phyloP scores from a whole-genome alignment of 306 rosid genomes.

The Gillenia trifoliata region DNA sequence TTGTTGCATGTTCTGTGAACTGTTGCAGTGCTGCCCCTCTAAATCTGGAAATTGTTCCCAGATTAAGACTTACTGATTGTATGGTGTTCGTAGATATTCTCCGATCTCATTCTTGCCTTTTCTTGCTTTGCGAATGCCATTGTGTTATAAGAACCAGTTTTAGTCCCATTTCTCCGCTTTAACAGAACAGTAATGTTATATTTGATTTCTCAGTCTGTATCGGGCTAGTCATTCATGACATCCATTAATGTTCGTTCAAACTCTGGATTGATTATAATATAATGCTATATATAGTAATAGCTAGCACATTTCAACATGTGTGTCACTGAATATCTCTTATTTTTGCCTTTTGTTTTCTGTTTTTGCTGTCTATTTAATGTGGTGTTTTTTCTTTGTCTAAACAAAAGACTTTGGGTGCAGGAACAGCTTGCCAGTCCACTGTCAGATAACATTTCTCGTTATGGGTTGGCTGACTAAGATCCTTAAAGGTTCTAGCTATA shows the following conservation, averaged over 20 bases:
- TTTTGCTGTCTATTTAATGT: conserved; percentile 14
- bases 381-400: background rate
- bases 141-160: background rate
- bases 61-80: background rate
- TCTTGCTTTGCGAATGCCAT: background rate
- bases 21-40: conserved; percentile 3
- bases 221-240: background rate
- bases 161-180: background rate
- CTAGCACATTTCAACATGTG: background rate
- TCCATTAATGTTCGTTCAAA: background rate
- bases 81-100: background rate
- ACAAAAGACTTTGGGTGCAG: conserved; percentile 27
- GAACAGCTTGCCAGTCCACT: conserved; percentile 26
- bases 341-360: background rate
- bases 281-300: background rate
- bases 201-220: background rate
- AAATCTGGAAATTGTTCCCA: background rate
- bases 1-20: background rate
- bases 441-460: conserved; percentile 21
- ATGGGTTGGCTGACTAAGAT: conserved; percentile 87
- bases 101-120: conserved; percentile 3
- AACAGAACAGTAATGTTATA: background rate
- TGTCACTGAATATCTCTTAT: background rate
- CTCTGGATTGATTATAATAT: background rate
- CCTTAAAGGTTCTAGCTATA: conserved; percentile 60